Conservation (phyloP, 306 rosid genomes). For the Glycine tomentella region DNA sequence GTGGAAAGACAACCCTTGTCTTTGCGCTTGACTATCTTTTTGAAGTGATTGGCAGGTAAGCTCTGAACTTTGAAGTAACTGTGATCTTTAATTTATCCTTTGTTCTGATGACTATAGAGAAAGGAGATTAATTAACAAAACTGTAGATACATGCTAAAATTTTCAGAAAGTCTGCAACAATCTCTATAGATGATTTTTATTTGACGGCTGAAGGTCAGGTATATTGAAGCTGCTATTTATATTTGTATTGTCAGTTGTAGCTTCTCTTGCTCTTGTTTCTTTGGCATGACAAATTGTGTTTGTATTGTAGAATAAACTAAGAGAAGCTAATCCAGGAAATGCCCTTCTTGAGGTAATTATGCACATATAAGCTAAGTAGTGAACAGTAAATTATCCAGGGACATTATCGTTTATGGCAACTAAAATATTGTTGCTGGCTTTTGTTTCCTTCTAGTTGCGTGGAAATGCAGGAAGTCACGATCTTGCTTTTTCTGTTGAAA, state of each 20-base stretch:
- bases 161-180: constrained; percentile 88
- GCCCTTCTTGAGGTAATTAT: constrained; percentile 84
- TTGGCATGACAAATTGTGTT: constrained; percentile 44
- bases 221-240: constrained; percentile 38
- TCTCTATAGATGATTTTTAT: constrained; percentile 94
- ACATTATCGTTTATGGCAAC: constrained; percentile 7
- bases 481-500: constrained; percentile 78
- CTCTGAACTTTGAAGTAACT: constrained; percentile 22
- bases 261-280: constrained; percentile 19
- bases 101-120: constrained; percentile 30
- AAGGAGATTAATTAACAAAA: constrained; percentile 23
- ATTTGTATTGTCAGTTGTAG: background rate
- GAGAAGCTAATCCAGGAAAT: constrained; percentile 81
- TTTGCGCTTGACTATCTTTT: constrained; percentile 93
- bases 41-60: constrained; percentile 62
- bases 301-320: constrained; percentile 73
- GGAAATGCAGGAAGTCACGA: constrained; percentile 99
- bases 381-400: constrained; percentile 16
- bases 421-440: constrained; percentile 21
- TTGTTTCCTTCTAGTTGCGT: constrained; percentile 60
- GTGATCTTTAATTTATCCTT: constrained; percentile 37
- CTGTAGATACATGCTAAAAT: constrained; percentile 43
- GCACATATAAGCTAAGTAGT: constrained; percentile 5
- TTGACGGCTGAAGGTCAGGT: constrained; percentile 91
- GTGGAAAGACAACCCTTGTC: constrained; percentile 98